Conservation (phyloP, 345 rosid genomes). For the Boechera retrofracta region DNA sequence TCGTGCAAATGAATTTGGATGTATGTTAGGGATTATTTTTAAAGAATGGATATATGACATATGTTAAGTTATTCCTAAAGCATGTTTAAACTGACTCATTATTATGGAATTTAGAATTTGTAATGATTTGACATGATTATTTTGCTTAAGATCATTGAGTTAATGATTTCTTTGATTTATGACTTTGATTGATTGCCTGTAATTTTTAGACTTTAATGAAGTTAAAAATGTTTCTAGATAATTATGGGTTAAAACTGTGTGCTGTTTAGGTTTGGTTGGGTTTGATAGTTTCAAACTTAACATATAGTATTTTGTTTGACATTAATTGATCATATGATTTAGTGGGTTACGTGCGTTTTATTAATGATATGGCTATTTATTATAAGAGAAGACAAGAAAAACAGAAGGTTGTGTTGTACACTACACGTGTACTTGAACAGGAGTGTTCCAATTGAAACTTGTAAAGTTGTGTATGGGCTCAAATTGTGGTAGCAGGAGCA, state of each 20-base stretch:
- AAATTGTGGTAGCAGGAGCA: slow-evolving; percentile 1
- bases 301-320: not conserved
- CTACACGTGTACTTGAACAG: slow-evolving; percentile 13
- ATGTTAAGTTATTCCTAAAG: not conserved
- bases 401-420: slow-evolving; percentile 19
- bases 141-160: not conserved
- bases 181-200: not conserved
- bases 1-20: not conserved
- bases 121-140: not conserved
- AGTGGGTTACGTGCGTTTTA: not conserved
- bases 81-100: not conserved
- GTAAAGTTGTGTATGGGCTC: not conserved
- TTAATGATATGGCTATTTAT: not conserved
- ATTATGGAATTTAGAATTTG: not conserved
- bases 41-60: not conserved
- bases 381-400: slow-evolving; percentile 1
- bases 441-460: slow-evolving; percentile 1
- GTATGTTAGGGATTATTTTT: no score
- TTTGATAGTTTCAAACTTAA: not conserved
- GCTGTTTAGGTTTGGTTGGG: not conserved
- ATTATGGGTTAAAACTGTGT: not conserved
- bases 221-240: not conserved
- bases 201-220: not conserved
- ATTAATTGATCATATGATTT: not conserved
- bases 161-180: not conserved